These are phyloP conservation scores for Sequoia sempervirens DNA, from an alignment of 75 land plant genomes.

Conservation along the genomic window DNA sequence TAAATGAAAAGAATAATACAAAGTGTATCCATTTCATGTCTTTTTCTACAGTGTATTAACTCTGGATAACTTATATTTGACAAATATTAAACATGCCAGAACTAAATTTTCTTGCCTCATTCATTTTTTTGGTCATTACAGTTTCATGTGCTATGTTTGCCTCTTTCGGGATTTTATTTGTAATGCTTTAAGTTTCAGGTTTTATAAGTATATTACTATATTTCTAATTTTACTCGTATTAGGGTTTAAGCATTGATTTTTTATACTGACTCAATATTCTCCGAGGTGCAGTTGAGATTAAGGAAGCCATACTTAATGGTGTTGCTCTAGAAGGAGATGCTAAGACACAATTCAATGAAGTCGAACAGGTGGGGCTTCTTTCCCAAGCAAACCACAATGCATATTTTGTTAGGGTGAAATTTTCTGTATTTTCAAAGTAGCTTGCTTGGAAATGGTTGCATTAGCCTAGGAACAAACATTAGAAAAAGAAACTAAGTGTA, in stretches of 20 bases:
- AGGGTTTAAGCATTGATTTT: not conserved
- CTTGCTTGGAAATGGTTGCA: not conserved
- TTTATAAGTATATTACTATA: not conserved
- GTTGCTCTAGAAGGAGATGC: slow-evolving; percentile 73
- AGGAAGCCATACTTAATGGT: slow-evolving; percentile 81
- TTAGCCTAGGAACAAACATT: not conserved
- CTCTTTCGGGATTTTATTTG: not conserved
- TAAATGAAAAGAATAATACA: not conserved
- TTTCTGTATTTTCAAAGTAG: not conserved
- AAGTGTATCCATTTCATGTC: not conserved
- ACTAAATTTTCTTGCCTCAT: not conserved
- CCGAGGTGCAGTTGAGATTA: slow-evolving; percentile 44
- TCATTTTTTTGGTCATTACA: not conserved
- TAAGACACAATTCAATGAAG: slow-evolving; percentile 61
- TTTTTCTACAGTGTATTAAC: not conserved
- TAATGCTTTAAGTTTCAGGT: not conserved
- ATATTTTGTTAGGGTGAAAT: not conserved
- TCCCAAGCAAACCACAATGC: not conserved
- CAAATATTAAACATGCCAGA: not conserved
- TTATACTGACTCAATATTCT: not conserved
- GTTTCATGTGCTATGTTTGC: not conserved
- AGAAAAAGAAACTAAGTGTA: not conserved
- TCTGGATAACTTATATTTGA: not conserved
- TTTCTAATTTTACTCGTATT: not conserved
- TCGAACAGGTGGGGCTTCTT: slow-evolving; percentile 51